Evolutionary conservation across 2,329 filamentous ascomycete genomes (phyloP).

Genomic region (Canariomyces notabilis): DNA sequence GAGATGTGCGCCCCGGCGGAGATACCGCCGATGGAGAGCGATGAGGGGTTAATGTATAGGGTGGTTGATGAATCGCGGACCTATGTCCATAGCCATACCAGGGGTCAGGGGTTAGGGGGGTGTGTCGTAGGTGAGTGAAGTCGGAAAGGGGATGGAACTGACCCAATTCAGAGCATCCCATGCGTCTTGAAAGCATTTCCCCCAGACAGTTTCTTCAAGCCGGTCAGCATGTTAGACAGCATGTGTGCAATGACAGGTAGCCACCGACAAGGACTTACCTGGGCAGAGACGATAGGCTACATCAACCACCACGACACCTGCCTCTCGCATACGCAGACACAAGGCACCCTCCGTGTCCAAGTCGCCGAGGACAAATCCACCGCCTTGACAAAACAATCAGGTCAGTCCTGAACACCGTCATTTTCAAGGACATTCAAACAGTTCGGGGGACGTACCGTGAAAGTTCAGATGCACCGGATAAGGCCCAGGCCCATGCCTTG

Average conservation of each 20-base stretch:
- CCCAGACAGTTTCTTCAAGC: conserved; percentile 30
- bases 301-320: conserved; percentile 35
- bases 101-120: no score
- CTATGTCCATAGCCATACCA: no score
- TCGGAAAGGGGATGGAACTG: no score
- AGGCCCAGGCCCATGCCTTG: conserved; percentile 28
- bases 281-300: conserved; percentile 38
- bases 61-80: conserved; percentile 23
- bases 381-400: conserved; percentile 24
- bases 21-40: conserved; percentile 35
- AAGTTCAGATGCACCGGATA: conserved; percentile 34
- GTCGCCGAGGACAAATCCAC: conserved; percentile 36
- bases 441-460: conserved; percentile 26
- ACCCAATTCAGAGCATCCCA: conserved; percentile 36
- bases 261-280: conserved; percentile 25
- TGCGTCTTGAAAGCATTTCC: conserved; percentile 34
- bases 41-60: conserved; percentile 31
- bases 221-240: background rate
- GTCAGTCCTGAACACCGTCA: background rate
- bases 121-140: no score
- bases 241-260: background rate
- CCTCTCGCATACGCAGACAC: conserved; percentile 35
- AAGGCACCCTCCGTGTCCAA: conserved; percentile 30
- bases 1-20: conserved; percentile 35
- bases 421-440: background rate